Conservation (phyloP, 2,329 filamentous ascomycete species). For the Penicillium brevicompactum region DNA sequence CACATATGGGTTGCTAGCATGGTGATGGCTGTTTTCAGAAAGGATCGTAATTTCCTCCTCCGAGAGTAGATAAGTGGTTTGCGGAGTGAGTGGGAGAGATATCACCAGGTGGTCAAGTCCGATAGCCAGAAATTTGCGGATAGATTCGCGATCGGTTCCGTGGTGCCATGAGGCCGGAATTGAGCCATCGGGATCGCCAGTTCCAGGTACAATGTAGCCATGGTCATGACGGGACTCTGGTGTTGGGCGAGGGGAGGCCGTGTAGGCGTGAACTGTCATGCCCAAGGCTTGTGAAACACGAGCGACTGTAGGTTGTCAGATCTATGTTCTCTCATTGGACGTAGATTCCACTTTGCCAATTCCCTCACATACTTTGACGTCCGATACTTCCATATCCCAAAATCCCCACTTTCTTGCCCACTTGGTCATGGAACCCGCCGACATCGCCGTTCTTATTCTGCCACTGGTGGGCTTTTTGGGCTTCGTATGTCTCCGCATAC, state of each 20-base stretch:
- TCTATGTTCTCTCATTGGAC: neutral
- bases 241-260: constrained; percentile 68
- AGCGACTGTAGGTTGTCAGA: constrained; percentile 44
- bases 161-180: constrained; percentile 61
- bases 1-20: constrained; percentile 58
- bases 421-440: constrained; percentile 51
- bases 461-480: constrained; percentile 62
- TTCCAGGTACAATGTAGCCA: constrained; percentile 69
- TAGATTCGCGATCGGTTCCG: constrained; percentile 53
- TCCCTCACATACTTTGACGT: constrained; percentile 53
- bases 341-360: neutral
- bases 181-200: constrained; percentile 60
- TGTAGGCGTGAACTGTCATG: constrained; percentile 75
- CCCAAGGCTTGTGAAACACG: constrained; percentile 66
- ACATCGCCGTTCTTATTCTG: constrained; percentile 19
- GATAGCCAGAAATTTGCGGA: constrained; percentile 57
- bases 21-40: constrained; percentile 28
- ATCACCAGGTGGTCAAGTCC: constrained; percentile 61
- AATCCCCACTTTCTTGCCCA: constrained; percentile 61
- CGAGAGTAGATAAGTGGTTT: constrained; percentile 59
- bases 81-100: constrained; percentile 57
- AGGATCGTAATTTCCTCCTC: constrained; percentile 59
- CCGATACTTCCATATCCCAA: constrained; percentile 66
- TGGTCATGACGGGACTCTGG: constrained; percentile 65
- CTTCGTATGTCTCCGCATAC: constrained; percentile 57